Base-by-base conservation (phyloP, 169 alveolate genomes). In the Plasmodium vinckei region DNA sequence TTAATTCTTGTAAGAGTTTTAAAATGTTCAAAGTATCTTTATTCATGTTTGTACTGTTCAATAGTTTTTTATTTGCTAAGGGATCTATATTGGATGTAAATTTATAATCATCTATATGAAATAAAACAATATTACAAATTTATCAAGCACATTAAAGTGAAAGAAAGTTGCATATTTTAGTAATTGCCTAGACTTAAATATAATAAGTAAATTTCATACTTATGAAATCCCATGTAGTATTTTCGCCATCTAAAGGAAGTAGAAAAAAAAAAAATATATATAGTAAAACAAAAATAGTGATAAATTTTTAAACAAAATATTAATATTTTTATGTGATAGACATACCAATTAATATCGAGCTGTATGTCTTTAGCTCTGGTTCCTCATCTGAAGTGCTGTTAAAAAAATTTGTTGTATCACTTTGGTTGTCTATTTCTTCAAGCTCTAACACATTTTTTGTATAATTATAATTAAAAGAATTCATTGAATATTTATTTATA, bases 401-500 rank as follows among this genome's bases (percentile, higher is more conserved):
- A 19, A 60, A 27, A 7, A 25, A 12, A 21, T 15, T 0, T 7
- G 88, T 73, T 39, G 10, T n/a, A n/a, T 73, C 61, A 15, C 88
- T 73, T 4, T 13, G 15, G 9, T 44, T 73, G 1, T 27, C 73
- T 33, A n/a, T 23, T 6, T 51, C 56, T 54, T 61, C 49, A 21
- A 9, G 13, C 6, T 13, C 17, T 67, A n/a, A 10, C 9, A 46
- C 39, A 9, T 61, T 65, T 10, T 19, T 17, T 9, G 39, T 25
- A 56, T 13, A 9, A 21, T 61, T 44, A 47, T 65, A 51, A 17
- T 17, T 12, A 2, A 73, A 68, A 47, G 65, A 39, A 23, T 23
- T 73, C 7, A 73, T 12, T 12, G 88, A 61, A 21, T 73, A 73
- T 54, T 68, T 73, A 27, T 73, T 57, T 60, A 73, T 60, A 21